Base-by-base conservation (phyloP, 768 basidiomycete genomes). In the Naganishia vaughanmartiniae region DNA sequence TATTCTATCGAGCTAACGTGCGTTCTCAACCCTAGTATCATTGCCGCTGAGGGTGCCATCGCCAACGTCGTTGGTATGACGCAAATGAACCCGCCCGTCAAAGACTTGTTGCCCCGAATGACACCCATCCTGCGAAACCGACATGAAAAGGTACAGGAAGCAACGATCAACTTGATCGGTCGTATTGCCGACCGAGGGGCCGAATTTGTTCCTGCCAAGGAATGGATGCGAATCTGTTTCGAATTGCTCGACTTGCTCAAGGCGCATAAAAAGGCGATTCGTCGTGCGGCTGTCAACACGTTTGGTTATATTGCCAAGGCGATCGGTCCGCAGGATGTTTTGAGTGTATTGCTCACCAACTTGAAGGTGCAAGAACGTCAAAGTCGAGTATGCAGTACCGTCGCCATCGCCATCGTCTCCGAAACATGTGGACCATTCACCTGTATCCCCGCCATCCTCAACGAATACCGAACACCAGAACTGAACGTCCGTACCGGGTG, bases 201-300 rank as follows among this genome's bases (percentile, higher is more conserved):
- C 26, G 96, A 98, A 82, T 97, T 92, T 72, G 95, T 99, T 0
- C 94, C 96, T 19, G 95, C 96, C 12, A 88, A 96, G 77, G 96
- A 99, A 83, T 98, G 95, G 96, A 99, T 99, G 96, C 90, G 96
- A 78, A 98, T 99, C 78, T 98, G 96, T 80, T 98, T 99, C 82
- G 96, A 99, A 79, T 83, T 99, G 39, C 87, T 99, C 60, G 96
- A 98, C 78, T 85, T 99, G 30, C 86, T 98, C 76, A 98, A 98
- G 81, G 96, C 96, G 11, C 96, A 99, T 84, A 99, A 99, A 84
- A 97, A 97, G 83, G 95, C 91, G 53, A 99, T 98, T 78, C 90
- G 96, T 66, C 92, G 95, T 78, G 96, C 95, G 0, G 95, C 96
- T 26, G 96, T 98, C 83, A 97, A 99, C 84, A 96, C 95, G 0